These are phyloP conservation scores for Zymoseptoria passerinii DNA, from an alignment of 2,329 filamentous ascomycete genomes.

Conservation along the genomic window DNA sequence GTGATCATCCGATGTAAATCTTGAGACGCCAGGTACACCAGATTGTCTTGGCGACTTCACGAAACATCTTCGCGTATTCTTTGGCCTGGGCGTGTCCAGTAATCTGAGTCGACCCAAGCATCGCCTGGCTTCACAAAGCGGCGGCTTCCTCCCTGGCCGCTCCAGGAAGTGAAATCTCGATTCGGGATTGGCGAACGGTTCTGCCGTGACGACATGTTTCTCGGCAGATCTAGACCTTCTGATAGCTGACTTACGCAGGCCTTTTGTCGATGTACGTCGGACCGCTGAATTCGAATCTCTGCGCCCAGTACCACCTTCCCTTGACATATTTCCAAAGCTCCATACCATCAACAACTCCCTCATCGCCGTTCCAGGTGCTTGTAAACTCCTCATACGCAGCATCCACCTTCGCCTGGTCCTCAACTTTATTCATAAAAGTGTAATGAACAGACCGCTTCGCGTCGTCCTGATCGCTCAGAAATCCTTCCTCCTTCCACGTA, in stretches of 20 bases:
- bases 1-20: too few species aligned
- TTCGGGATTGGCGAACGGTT: not conserved
- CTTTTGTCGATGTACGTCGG: not conserved
- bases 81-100: too few species aligned
- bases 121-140: too few species aligned
- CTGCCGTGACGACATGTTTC: not conserved
- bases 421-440: slow-evolving; percentile 42
- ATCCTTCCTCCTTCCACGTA: slow-evolving; percentile 31
- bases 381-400: slow-evolving; percentile 32
- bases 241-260: not conserved
- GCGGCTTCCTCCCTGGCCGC: too few species aligned
- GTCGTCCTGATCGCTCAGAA: slow-evolving; percentile 38
- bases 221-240: not conserved
- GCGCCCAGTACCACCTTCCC: slow-evolving; percentile 34
- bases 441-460: slow-evolving; percentile 35
- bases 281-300: slow-evolving; percentile 29
- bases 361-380: slow-evolving; percentile 26
- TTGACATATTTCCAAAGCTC: slow-evolving; percentile 37
- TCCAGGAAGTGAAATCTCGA: not conserved
- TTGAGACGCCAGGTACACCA: too few species aligned
- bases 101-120: too few species aligned
- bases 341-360: slow-evolving; percentile 32
- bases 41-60: too few species aligned
- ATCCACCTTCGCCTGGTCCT: slow-evolving; percentile 32
- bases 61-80: too few species aligned